Evolutionary conservation across 441 rosid genomes (phyloP).

Genomic region (Kokia cookei): DNA sequence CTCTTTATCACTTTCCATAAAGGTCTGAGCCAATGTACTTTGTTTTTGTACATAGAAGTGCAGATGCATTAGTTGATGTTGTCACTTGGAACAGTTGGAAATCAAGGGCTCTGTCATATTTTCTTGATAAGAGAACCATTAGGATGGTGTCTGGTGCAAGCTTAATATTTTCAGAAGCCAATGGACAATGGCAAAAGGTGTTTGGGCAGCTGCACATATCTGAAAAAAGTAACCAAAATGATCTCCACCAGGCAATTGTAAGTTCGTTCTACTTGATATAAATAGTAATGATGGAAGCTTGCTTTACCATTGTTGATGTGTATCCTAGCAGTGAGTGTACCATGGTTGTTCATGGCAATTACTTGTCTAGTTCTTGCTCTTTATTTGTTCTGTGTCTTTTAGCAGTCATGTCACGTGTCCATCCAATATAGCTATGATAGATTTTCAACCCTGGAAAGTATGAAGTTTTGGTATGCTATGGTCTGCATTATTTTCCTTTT

Average conservation of each 20-base stretch:
- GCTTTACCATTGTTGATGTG: background rate
- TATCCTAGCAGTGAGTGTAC: background rate
- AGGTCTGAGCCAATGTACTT: slow-evolving; percentile 5
- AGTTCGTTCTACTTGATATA: slow-evolving; percentile 18
- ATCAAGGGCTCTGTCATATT: slow-evolving; percentile 49
- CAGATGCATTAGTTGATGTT: slow-evolving; percentile 32
- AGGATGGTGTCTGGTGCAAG: slow-evolving; percentile 72
- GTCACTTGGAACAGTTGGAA: slow-evolving; percentile 59
- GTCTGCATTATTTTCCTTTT: background rate
- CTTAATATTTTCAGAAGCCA: slow-evolving; percentile 68
- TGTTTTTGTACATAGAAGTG: slow-evolving; percentile 30
- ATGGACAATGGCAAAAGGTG: slow-evolving; percentile 51
- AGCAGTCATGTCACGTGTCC: background rate
- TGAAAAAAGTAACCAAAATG: slow-evolving; percentile 21
- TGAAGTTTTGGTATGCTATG: background rate
- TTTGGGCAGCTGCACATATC: slow-evolving; percentile 38
- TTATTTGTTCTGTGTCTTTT: background rate
- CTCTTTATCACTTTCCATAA: slow-evolving; percentile 5
- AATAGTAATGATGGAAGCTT: background rate
- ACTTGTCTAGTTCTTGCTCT: background rate
- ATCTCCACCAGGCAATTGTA: slow-evolving; percentile 46
- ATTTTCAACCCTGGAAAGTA: background rate
- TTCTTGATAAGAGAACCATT: slow-evolving; percentile 58
- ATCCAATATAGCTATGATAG: background rate
- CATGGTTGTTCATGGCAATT: background rate